These are phyloP conservation scores for Cercophora samala DNA, from an alignment of 495 filamentous ascomycete species.

Conservation along the genomic window DNA sequence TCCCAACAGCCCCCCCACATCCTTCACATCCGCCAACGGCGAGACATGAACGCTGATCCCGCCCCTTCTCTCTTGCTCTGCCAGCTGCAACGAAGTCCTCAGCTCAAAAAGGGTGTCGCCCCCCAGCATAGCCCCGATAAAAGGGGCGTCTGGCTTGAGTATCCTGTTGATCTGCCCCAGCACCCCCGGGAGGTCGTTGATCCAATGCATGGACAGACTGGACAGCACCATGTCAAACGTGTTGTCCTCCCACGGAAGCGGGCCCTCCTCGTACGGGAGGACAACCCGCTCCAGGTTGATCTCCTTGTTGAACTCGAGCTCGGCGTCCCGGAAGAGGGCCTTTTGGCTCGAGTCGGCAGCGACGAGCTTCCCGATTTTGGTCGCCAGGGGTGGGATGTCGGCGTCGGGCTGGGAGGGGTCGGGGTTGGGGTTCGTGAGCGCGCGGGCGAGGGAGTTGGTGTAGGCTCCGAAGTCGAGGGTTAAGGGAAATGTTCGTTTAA, in stretches of 20 bases:
- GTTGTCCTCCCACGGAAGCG: slow-evolving; percentile 71
- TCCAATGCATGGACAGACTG: slow-evolving; percentile 90
- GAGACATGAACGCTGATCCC: slow-evolving; percentile 85
- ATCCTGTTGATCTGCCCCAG: slow-evolving; percentile 75
- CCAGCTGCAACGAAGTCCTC: slow-evolving; percentile 87
- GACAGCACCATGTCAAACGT: slow-evolving; percentile 86
- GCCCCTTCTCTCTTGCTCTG: slow-evolving; percentile 81
- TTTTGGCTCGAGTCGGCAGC: slow-evolving; percentile 75
- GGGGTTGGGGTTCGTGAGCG: slow-evolving; percentile 65
- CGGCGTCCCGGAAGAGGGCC: slow-evolving; percentile 78
- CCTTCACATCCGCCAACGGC: slow-evolving; percentile 86
- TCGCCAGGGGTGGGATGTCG: slow-evolving; percentile 59
- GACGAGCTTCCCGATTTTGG: slow-evolving; percentile 65
- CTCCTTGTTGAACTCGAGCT: slow-evolving; percentile 73
- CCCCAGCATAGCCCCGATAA: slow-evolving; percentile 93
- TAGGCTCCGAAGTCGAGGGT: slow-evolving; percentile 96
- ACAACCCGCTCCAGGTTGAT: slow-evolving; percentile 69
- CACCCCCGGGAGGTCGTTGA: slow-evolving; percentile 88
- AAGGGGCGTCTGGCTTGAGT: slow-evolving; percentile 86
- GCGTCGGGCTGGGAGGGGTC: slow-evolving; percentile 52
- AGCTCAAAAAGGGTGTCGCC: slow-evolving; percentile 94
- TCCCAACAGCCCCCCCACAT: slow-evolving; percentile 83
- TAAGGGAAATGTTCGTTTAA: slow-evolving; percentile 78
- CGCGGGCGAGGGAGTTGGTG: slow-evolving; percentile 86
- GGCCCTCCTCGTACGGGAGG: slow-evolving; percentile 59